Conservation (phyloP, 176 grass and related monocot species). For the Oryza meridionalis region DNA sequence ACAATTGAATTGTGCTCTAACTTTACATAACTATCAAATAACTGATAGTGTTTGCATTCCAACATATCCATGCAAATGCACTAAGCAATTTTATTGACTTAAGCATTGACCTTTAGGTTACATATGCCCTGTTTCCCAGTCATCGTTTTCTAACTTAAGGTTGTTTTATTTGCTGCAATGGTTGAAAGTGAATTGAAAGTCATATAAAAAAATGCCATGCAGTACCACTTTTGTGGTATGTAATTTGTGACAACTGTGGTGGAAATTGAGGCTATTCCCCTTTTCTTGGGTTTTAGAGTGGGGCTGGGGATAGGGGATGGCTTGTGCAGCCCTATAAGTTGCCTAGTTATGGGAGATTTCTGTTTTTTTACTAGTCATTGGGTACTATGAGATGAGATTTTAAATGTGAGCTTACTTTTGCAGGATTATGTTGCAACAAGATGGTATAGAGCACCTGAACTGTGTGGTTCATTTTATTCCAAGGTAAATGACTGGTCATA, state of each 20-base stretch:
- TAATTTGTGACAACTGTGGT: not conserved
- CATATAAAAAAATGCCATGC: not conserved
- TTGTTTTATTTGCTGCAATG: not conserved
- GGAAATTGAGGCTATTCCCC: not conserved
- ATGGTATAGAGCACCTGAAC: conserved; percentile 55
- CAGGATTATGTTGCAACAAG: conserved; percentile 54
- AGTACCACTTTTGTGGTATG: not conserved
- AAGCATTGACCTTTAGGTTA: not conserved
- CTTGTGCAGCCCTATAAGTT: not conserved
- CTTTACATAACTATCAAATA: conserved; percentile 4
- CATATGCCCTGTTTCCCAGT: not conserved
- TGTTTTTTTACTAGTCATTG: not conserved
- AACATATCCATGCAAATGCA: not conserved
- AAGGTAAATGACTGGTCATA: conserved; percentile 36
- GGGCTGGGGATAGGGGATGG: not conserved
- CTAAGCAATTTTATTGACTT: not conserved
- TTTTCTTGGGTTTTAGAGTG: conserved; percentile 7
- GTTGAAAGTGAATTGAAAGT: conserved; percentile 8
- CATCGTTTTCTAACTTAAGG: not conserved
- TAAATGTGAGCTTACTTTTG: not conserved
- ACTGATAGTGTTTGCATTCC: not conserved
- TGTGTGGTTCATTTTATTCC: conserved; percentile 53
- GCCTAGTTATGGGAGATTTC: not conserved
- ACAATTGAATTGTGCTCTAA: conserved; percentile 1
- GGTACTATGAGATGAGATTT: not conserved